Evolutionary conservation across 345 rosid species (phyloP), one percentile per base, ranked within the genome.

Genomic region (Trapa bicornis): DNA sequence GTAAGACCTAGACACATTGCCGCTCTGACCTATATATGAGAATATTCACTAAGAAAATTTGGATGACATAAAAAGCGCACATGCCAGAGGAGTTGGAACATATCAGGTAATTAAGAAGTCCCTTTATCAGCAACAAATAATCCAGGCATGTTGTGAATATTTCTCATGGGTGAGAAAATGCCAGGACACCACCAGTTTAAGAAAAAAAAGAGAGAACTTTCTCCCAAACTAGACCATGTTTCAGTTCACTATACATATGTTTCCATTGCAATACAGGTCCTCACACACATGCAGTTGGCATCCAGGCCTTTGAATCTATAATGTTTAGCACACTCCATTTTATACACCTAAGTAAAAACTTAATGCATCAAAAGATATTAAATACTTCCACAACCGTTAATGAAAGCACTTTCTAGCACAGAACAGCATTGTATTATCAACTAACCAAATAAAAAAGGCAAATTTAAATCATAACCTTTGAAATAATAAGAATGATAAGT

Each of bases 1-100:
- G 74, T 78, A 88, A 11, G 88, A 67, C 79, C 86, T 82, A 38
- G 91, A 78, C 37, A 83, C 76, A 75, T 85, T 93, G 72, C 78
- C 77, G 0, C 83, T 85, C 81, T 84, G 93, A 76, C 89, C 97
- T 91, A 71, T 69, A 68, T 71, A 65, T 5, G 33, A 56, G 66
- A 68, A 67, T 66, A 73, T 54, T 54, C 52, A 61, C 52, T 37
- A 69, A 66, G 76, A 71, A 52, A 16, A 35, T 22, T 22, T 22
- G 29, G 29, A 64, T 3, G 50, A 38, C 42, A 38, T 16, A 38
- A 11, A 15, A 38, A 22, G 22, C 15, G 16, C 1, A 16, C 35
- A 39, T 50, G 2, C 5, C 48, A 42, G 4, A 5, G 7, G 32
- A 15, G 38, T 39, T 29, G 36, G 32, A 57, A 17, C 53, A 47